A percentile compares a stretch with the other conserved stretches of the same genome.
phyloP scores from a whole-genome alignment of 805 yeast genomes.

The Candida easanensis region DNA sequence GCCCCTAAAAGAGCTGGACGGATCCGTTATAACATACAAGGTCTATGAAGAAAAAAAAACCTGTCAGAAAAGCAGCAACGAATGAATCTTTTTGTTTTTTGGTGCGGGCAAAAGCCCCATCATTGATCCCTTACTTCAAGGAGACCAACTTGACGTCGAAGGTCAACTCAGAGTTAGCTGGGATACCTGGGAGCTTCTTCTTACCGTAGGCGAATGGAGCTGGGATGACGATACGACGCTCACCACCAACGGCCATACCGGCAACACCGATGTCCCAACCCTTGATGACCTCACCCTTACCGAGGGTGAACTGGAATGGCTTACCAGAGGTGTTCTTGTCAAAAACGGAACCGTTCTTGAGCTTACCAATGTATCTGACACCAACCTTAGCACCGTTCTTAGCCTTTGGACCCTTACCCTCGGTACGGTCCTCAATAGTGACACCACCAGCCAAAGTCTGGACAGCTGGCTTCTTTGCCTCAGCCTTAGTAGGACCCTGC shows the following conservation, averaged over 20 bases:
- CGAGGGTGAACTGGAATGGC: conserved; percentile 88
- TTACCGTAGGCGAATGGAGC: conserved; percentile 96
- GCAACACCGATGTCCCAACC: conserved; percentile 99
- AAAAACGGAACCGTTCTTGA: conserved; percentile 92
- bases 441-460: conserved; percentile 92
- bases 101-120: not conserved
- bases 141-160: conserved; percentile 93
- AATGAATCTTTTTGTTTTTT: not conserved
- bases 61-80: not conserved
- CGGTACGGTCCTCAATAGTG: conserved; percentile 84
- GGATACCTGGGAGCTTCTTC: conserved; percentile 92
- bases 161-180: conserved; percentile 94
- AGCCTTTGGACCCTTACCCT: conserved; percentile 85
- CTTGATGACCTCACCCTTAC: conserved; percentile 97
- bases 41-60: not conserved
- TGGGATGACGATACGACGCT: conserved; percentile 95
- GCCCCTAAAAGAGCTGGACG: not conserved
- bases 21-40: not conserved
- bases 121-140: conserved; percentile 56
- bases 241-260: conserved; percentile 98
- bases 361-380: conserved; percentile 96
- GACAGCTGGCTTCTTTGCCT: conserved; percentile 55
- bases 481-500: conserved; percentile 80
- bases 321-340: conserved; percentile 97
- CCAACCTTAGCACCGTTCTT: conserved; percentile 89